Percentiles rank a stretch among this genome's conserved stretches.
Conservation (phyloP, 495 filamentous ascomycete genomes). For the Penicillium waksmanii region DNA sequence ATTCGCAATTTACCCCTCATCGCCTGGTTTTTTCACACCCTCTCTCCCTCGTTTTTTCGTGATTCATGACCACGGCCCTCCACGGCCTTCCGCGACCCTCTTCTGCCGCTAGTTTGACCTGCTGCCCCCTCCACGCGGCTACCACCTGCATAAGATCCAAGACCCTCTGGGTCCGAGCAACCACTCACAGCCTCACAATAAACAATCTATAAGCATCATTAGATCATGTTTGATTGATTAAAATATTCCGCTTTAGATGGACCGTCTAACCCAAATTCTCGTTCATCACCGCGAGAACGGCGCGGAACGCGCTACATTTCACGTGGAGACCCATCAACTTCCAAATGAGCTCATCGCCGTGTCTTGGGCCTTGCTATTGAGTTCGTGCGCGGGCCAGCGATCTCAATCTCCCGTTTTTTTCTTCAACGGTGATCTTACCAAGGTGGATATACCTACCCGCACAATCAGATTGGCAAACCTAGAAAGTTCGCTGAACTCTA, state of each 20-base stretch:
- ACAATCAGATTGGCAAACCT: slow-evolving; percentile 24
- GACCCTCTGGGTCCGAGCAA: slow-evolving; percentile 13
- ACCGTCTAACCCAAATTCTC: slow-evolving; percentile 31
- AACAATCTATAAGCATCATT: slow-evolving; percentile 27
- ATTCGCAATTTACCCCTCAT: slow-evolving; percentile 8
- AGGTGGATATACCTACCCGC: slow-evolving; percentile 34
- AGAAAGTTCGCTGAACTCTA: slow-evolving; percentile 10
- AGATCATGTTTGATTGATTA: slow-evolving; percentile 18
- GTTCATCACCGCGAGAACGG: slow-evolving; percentile 18
- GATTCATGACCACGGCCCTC: neutral
- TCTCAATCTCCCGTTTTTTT: slow-evolving; percentile 39
- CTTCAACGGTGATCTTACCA: slow-evolving; percentile 35
- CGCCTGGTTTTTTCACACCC: neutral
- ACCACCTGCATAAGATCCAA: slow-evolving; percentile 25
- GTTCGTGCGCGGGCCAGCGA: slow-evolving; percentile 40
- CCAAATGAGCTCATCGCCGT: slow-evolving; percentile 33
- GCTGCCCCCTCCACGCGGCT: slow-evolving; percentile 16
- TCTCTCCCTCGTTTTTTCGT: neutral
- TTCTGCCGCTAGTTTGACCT: slow-evolving; percentile 11
- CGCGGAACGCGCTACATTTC: slow-evolving; percentile 19
- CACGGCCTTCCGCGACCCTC: slow-evolving; percentile 18
- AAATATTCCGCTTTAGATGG: slow-evolving; percentile 17
- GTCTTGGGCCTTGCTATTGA: slow-evolving; percentile 46
- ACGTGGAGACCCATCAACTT: slow-evolving; percentile 22
- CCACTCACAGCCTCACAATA: slow-evolving; percentile 31